Conservation (phyloP, 208 protist genomes). For the Acanthamoeba royreba region DNA sequence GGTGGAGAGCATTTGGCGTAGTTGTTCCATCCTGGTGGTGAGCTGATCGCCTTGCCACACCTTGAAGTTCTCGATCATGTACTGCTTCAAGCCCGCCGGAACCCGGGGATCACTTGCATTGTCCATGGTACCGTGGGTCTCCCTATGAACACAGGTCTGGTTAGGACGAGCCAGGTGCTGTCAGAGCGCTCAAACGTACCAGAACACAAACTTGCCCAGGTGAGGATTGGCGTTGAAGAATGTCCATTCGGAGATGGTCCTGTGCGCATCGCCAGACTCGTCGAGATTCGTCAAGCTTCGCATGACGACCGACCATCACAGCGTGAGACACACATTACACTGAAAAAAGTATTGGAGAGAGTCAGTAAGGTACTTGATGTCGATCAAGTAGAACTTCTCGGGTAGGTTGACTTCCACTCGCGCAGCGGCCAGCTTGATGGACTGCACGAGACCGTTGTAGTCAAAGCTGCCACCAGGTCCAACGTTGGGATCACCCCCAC, state of each 20-base stretch:
- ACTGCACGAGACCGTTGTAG: background rate
- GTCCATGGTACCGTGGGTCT: background rate
- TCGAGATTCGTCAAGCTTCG: background rate
- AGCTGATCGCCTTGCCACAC: background rate
- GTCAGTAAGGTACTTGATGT: background rate
- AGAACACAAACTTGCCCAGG: background rate
- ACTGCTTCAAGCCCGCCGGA: background rate
- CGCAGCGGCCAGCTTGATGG: background rate
- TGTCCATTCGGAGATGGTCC: background rate
- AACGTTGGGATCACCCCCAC: background rate
- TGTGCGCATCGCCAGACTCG: background rate
- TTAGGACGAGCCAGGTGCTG: background rate
- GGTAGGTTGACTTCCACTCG: background rate
- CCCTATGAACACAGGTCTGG: background rate
- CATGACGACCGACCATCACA: background rate
- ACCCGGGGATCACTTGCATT: background rate
- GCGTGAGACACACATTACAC: too few species aligned
- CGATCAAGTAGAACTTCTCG: background rate
- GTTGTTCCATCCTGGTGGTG: background rate
- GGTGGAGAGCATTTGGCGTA: background rate
- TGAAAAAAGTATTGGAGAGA: background rate
- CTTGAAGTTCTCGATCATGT: background rate
- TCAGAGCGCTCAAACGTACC: background rate
- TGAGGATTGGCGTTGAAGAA: conserved; percentile 10
- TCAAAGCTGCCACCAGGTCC: background rate